Conservation (phyloP, 192 early-diverging fungal genomes). For the Coemansia reversa region DNA sequence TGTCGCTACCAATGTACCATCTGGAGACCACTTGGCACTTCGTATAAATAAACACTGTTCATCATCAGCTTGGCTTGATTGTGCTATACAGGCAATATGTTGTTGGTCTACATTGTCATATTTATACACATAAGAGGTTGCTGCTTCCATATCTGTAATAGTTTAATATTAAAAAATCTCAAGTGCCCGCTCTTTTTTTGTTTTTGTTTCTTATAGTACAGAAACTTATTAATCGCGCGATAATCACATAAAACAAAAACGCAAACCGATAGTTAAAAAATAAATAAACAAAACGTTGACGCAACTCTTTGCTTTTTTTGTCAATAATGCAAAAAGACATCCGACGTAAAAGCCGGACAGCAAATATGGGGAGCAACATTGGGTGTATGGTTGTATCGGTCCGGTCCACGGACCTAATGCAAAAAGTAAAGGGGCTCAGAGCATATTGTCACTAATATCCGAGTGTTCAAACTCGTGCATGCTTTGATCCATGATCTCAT, state of each 20-base stretch:
- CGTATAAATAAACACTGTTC: conserved; percentile 8
- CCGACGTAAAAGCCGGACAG: neutral
- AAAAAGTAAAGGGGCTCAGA: neutral
- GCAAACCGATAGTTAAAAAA: neutral
- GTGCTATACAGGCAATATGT: conserved; percentile 9
- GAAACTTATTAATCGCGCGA: neutral
- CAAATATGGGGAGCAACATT: neutral
- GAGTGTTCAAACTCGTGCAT: conserved; percentile 11
- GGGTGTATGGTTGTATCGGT: neutral
- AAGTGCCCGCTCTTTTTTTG: neutral
- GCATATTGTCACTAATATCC: conserved; percentile 22
- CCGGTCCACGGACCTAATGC: neutral
- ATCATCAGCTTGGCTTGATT: neutral
- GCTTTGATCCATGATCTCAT: conserved; percentile 5
- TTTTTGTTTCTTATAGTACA: neutral
- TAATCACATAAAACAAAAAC: neutral
- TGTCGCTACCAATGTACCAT: conserved; percentile 35
- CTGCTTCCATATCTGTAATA: neutral
- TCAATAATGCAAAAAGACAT: neutral
- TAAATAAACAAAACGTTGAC: neutral
- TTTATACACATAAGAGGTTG: conserved; percentile 16
- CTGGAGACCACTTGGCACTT: conserved; percentile 42
- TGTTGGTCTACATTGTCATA: conserved; percentile 4
- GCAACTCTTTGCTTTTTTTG: neutral
- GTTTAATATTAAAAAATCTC: conserved; percentile 4